phyloP scores from a whole-genome alignment of 768 basidiomycete genomes.

The Chiua virens region DNA sequence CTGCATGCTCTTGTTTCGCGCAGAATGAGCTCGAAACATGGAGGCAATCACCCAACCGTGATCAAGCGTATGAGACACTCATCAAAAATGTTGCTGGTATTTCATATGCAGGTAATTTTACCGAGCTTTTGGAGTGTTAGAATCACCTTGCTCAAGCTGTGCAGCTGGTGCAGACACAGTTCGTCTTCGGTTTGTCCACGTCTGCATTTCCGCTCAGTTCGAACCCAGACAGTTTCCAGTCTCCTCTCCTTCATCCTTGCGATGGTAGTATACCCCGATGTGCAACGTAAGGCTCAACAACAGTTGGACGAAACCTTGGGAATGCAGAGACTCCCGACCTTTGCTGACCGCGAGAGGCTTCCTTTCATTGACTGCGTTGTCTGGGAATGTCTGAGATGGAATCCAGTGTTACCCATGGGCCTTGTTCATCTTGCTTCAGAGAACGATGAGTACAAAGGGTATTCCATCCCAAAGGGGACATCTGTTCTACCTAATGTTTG shows the following conservation, averaged over 20 bases:
- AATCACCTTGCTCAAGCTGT: conserved; percentile 3
- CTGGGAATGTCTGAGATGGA: conserved; percentile 42
- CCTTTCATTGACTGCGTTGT: conserved; percentile 39
- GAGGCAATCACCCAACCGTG: conserved; percentile 15
- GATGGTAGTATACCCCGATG: conserved; percentile 53
- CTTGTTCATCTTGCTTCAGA: conserved; percentile 25
- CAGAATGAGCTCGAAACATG: conserved; percentile 40
- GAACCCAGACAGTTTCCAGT: conserved; percentile 47
- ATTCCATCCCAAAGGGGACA: conserved; percentile 45
- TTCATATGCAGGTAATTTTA: conserved; percentile 43
- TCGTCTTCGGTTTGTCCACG: conserved; percentile 20
- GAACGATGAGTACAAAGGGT: conserved; percentile 47
- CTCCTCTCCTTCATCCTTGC: conserved; percentile 52
- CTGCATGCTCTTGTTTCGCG: conserved; percentile 43
- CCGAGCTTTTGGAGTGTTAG: neutral
- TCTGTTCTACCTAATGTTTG: conserved; percentile 50
- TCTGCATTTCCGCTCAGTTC: conserved; percentile 18
- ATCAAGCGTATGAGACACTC: conserved; percentile 41
- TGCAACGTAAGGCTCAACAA: conserved; percentile 47
- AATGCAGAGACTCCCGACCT: conserved; percentile 44
- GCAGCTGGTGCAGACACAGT: conserved; percentile 29
- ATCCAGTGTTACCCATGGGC: conserved; percentile 35
- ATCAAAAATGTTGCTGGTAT: conserved; percentile 52
- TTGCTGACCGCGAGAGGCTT: conserved; percentile 41
- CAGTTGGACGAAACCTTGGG: conserved; percentile 53